Conservation (phyloP, 2,329 filamentous ascomycete genomes). For the Trichoderma cornu-damae region DNA sequence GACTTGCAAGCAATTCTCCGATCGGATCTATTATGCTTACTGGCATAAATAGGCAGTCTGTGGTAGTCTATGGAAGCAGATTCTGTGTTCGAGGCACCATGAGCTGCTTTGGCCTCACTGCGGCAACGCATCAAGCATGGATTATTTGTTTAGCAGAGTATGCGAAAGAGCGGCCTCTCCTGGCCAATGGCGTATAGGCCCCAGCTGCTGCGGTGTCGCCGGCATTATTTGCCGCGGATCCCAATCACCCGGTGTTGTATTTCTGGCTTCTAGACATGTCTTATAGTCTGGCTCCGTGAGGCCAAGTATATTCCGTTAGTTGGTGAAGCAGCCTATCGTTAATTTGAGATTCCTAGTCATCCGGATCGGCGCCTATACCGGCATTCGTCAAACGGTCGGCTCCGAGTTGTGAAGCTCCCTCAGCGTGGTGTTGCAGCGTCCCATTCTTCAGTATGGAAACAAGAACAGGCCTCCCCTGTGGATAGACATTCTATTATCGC, state of each 20-base stretch:
- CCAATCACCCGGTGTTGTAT: background rate
- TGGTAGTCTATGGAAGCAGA: background rate
- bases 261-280: constrained; percentile 23
- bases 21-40: background rate
- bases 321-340: background rate
- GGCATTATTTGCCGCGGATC: background rate
- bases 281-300: constrained; percentile 17
- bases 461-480: background rate
- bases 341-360: constrained; percentile 1
- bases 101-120: background rate
- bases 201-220: background rate
- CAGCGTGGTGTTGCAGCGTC: constrained; percentile 19
- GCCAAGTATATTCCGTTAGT: constrained; percentile 7
- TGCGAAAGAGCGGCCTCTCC: too few species aligned
- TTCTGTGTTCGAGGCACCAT: background rate
- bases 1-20: background rate
- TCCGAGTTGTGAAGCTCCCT: background rate
- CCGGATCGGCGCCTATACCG: constrained; percentile 20
- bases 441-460: constrained; percentile 24
- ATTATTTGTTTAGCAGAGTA: background rate
- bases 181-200: background rate
- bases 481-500: background rate
- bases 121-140: background rate
- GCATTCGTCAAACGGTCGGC: background rate
- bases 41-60: too few species aligned